Conservation (phyloP, 1,139 yeast genomes). For the Eremothecium cymbalariae region DNA sequence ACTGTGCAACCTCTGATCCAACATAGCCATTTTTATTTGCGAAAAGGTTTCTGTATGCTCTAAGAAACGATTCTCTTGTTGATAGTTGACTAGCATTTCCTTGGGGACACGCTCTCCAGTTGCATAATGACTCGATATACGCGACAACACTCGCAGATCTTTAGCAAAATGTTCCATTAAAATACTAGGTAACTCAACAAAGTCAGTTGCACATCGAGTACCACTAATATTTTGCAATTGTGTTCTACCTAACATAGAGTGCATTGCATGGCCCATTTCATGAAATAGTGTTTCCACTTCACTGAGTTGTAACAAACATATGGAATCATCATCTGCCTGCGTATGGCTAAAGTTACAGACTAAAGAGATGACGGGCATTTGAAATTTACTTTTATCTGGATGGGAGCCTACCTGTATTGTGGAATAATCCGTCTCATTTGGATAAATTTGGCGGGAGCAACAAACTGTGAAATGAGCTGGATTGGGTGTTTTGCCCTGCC, state of each 20-base stretch:
- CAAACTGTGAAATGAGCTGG: slow-evolving; percentile 98
- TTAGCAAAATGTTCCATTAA: slow-evolving; percentile 89
- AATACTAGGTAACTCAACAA: slow-evolving; percentile 93
- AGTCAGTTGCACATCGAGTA: slow-evolving; percentile 91
- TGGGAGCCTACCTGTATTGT: slow-evolving; percentile 36
- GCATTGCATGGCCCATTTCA: slow-evolving; percentile 99
- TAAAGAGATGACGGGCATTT: slow-evolving; percentile 81
- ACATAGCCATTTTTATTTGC: slow-evolving; percentile 81
- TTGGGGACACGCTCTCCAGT: slow-evolving; percentile 58
- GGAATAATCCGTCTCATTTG: slow-evolving; percentile 38
- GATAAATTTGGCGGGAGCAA: slow-evolving; percentile 70
- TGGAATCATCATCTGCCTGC: slow-evolving; percentile 15
- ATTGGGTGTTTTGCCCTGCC: slow-evolving; percentile 53
- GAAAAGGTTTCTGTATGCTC: slow-evolving; percentile 71
- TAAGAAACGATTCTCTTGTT: slow-evolving; percentile 46
- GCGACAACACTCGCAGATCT: slow-evolving; percentile 64
- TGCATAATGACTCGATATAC: slow-evolving; percentile 65
- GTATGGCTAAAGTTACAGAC: slow-evolving; percentile 73
- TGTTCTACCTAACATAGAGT: slow-evolving; percentile 91
- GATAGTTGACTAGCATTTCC: slow-evolving; percentile 43
- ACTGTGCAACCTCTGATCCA: slow-evolving; percentile 76
- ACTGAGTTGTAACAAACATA: slow-evolving; percentile 51
- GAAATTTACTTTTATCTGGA: slow-evolving; percentile 43
- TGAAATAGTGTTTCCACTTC: slow-evolving; percentile 94
- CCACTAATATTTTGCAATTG: slow-evolving; percentile 87